Percentiles rank a stretch among this genome's conserved stretches.
phyloP scores from a whole-genome alignment of 2,329 filamentous ascomycete species.

The Penicillium brasilianum region DNA sequence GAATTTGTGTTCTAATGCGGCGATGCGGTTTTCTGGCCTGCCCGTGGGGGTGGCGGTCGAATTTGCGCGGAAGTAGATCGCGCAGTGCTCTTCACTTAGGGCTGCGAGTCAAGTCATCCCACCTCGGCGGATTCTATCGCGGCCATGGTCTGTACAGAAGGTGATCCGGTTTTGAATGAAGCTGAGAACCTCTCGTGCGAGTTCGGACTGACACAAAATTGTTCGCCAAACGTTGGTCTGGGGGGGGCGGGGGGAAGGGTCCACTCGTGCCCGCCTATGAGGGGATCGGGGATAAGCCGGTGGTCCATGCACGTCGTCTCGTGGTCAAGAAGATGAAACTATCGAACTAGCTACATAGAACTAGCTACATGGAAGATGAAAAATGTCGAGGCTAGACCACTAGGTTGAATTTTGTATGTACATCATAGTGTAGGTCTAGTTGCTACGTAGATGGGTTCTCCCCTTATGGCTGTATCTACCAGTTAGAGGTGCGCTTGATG shows the following conservation, averaged over 20 bases:
- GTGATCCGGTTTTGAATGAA: neutral
- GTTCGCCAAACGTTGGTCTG: constrained; percentile 20
- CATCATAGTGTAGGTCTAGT: neutral
- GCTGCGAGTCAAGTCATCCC: constrained; percentile 18
- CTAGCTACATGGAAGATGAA: neutral
- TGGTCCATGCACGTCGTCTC: constrained; percentile 7
- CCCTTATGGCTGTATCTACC: constrained; percentile 30
- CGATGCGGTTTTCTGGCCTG: neutral
- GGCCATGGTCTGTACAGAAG: constrained; percentile 13
- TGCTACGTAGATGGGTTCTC: neutral
- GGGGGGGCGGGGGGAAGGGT: constrained; percentile 23
- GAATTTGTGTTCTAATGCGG: neutral
- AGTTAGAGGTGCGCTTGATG: constrained; percentile 50
- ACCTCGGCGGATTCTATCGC: neutral
- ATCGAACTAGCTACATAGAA: neutral
- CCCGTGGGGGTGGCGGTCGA: constrained; percentile 7
- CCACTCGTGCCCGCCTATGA: constrained; percentile 30
- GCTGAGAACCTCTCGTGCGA: neutral
- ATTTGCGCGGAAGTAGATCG: neutral
- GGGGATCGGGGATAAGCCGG: constrained; percentile 24
- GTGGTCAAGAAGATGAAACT: constrained; percentile 3
- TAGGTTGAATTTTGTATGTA: neutral
- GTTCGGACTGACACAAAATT: constrained; percentile 8
- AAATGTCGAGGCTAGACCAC: neutral
- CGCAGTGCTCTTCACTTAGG: constrained; percentile 2